A percentile compares a stretch with the other conserved stretches of the same genome.
These are phyloP conservation scores for Phytophthora capsici DNA, from an alignment of 352 stramenopile genomes.

Conservation along the genomic window DNA sequence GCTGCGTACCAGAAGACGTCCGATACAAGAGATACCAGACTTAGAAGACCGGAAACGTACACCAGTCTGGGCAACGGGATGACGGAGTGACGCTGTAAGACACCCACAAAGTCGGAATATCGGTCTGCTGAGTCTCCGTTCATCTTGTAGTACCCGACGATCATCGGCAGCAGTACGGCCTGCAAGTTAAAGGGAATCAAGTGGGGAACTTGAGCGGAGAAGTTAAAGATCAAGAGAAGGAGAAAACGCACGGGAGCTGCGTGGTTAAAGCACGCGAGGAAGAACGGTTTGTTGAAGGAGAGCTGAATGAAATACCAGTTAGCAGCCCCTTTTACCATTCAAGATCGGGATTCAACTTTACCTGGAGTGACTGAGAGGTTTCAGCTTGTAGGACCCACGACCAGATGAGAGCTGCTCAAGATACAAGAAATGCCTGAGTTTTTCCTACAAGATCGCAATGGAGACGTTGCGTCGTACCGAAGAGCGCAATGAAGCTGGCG, in stretches of 20 bases:
- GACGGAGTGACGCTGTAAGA: constrained; percentile 50
- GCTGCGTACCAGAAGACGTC: constrained; percentile 73
- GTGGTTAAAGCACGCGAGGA: constrained; percentile 67
- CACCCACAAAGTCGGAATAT: constrained; percentile 23
- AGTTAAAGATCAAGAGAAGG: too few relatives aligned
- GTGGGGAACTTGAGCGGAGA: too few relatives aligned
- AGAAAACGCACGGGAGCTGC: constrained; percentile 35
- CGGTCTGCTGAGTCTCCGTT: constrained; percentile 23
- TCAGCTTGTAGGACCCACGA: constrained; percentile 41
- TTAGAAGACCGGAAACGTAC: constrained; percentile 48
- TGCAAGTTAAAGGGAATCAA: constrained; percentile 9
- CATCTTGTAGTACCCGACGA: constrained; percentile 48
- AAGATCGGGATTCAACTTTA: background rate
- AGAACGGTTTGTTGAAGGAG: constrained; percentile 52
- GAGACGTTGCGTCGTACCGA: constrained; percentile 8
- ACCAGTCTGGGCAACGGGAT: constrained; percentile 39
- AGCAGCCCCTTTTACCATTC: background rate
- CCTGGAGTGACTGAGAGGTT: constrained; percentile 38
- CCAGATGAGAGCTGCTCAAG: constrained; percentile 32
- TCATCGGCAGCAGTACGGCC: constrained; percentile 47
- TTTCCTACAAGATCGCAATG: too few relatives aligned
- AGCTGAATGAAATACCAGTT: constrained; percentile 6
- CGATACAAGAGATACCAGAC: constrained; percentile 47
- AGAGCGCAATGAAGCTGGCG: constrained; percentile 32
- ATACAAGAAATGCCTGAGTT: background rate